Percentiles rank a stretch among this genome's conserved stretches.
Evolutionary conservation across 2,329 filamentous ascomycete species (phyloP).

Genomic region (Exophiala mesophila): DNA sequence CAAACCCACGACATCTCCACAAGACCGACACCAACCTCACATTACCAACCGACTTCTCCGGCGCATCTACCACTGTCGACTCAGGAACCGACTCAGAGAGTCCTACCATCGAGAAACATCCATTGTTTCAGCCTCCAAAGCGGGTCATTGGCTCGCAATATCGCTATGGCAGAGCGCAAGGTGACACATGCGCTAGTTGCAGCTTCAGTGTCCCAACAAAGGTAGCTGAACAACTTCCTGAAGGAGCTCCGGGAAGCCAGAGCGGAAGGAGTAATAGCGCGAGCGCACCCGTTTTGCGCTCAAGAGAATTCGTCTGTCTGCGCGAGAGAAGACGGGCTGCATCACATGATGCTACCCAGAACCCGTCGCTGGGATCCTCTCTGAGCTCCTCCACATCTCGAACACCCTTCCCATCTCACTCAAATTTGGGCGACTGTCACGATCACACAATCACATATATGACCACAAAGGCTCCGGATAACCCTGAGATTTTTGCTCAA

Average conservation of each 20-base stretch:
- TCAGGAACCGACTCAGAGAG: constrained; percentile 23
- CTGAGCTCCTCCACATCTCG: constrained; percentile 35
- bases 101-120: constrained; percentile 44
- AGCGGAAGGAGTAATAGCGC: constrained; percentile 38
- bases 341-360: constrained; percentile 35
- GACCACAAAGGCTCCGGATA: constrained; percentile 52
- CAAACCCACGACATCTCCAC: constrained; percentile 13
- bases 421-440: constrained; percentile 36
- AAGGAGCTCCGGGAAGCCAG: constrained; percentile 49
- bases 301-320: constrained; percentile 50
- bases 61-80: constrained; percentile 26
- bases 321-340: constrained; percentile 28
- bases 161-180: constrained; percentile 40
- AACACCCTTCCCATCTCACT: constrained; percentile 9
- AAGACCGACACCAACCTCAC: constrained; percentile 24
- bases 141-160: constrained; percentile 16
- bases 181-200: constrained; percentile 55
- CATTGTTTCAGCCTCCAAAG: constrained; percentile 40
- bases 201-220: constrained; percentile 51
- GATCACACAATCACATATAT: constrained; percentile 55
- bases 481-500: constrained; percentile 50
- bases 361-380: constrained; percentile 20
- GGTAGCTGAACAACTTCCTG: constrained; percentile 50
- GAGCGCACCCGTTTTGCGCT: constrained; percentile 52
- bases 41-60: constrained; percentile 29